phyloP scores from a whole-genome alignment of 441 rosid genomes.

The Manihot esculenta region DNA sequence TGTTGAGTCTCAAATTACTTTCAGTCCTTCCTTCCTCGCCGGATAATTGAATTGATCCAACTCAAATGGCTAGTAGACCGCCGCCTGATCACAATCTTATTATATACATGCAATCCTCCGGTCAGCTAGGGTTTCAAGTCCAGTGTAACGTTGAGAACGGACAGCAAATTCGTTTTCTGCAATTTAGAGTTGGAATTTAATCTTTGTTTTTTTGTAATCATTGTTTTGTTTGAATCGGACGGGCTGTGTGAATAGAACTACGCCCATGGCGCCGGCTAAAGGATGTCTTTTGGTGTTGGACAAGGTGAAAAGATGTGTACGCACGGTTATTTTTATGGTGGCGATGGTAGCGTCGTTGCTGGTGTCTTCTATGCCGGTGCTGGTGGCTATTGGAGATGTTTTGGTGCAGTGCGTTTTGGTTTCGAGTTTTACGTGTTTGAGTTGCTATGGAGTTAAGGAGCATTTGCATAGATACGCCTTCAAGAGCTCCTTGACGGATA shows the following conservation, averaged over 20 bases:
- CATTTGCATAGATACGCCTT: constrained; percentile 65
- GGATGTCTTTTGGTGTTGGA: constrained; percentile 53
- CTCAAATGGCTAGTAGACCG: constrained; percentile 29
- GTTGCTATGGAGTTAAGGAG: constrained; percentile 53
- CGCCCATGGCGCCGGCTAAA: constrained; percentile 45
- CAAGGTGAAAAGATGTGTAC: constrained; percentile 55
- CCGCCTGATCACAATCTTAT: constrained; percentile 14
- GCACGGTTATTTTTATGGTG: constrained; percentile 80
- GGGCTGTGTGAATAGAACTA: background rate
- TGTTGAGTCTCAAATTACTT: background rate
- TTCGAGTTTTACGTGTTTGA: constrained; percentile 69
- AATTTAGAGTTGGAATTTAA: background rate
- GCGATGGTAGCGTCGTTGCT: constrained; percentile 90
- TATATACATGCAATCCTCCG: background rate
- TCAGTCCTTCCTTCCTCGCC: constrained; percentile 15
- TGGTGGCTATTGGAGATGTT: constrained; percentile 74
- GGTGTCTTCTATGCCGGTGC: constrained; percentile 75
- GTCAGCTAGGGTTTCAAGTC: constrained; percentile 30
- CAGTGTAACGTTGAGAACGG: background rate
- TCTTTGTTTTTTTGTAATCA: background rate
- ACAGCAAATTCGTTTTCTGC: background rate
- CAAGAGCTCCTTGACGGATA: constrained; percentile 72
- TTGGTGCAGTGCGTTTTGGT: constrained; percentile 56
- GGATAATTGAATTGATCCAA: constrained; percentile 9
- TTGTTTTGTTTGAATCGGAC: constrained; percentile 6